Conservation (phyloP, 805 yeast species). For the Phaffomyces thermotolerans region DNA sequence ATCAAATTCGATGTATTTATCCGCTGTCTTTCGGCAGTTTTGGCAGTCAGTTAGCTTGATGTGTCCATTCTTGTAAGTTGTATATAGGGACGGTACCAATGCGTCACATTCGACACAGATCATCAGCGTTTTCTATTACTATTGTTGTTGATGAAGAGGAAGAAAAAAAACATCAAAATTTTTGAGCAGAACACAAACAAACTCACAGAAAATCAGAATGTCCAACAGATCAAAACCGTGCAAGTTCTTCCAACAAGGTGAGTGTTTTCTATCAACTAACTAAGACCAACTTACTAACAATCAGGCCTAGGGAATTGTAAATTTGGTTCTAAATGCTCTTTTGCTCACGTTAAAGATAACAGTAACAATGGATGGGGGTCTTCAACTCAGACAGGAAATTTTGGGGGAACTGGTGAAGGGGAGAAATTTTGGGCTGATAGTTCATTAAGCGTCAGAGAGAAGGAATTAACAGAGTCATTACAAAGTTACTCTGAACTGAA, state of each 20-base stretch:
- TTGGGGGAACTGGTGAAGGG: slow-evolving; percentile 5
- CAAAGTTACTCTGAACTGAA: slow-evolving; percentile 18
- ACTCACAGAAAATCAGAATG: slow-evolving; percentile 6
- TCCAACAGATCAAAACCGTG: slow-evolving; percentile 30
- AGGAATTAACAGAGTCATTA: slow-evolving; percentile 24
- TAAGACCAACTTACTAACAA: not conserved
- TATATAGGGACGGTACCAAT: slow-evolving; percentile 58
- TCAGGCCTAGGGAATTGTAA: slow-evolving; percentile 26
- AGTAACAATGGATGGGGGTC: slow-evolving; percentile 5
- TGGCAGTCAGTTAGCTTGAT: slow-evolving; percentile 74
- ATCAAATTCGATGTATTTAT: slow-evolving; percentile 88
- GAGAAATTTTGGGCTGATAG: slow-evolving; percentile 20
- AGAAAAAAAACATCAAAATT: not conserved
- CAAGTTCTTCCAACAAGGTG: slow-evolving; percentile 36
- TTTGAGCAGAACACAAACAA: not conserved
- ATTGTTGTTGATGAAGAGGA: not conserved
- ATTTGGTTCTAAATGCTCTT: slow-evolving; percentile 37
- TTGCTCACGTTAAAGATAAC: slow-evolving; percentile 32
- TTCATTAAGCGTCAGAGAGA: slow-evolving; percentile 20
- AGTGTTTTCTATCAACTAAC: not conserved
- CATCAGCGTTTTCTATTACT: slow-evolving; percentile 36
- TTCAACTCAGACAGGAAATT: not conserved
- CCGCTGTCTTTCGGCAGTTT: slow-evolving; percentile 68
- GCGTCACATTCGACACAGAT: slow-evolving; percentile 84
- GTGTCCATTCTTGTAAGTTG: slow-evolving; percentile 67